Conservation (phyloP, 139 green algal species). For the Micromonas commoda region DNA sequence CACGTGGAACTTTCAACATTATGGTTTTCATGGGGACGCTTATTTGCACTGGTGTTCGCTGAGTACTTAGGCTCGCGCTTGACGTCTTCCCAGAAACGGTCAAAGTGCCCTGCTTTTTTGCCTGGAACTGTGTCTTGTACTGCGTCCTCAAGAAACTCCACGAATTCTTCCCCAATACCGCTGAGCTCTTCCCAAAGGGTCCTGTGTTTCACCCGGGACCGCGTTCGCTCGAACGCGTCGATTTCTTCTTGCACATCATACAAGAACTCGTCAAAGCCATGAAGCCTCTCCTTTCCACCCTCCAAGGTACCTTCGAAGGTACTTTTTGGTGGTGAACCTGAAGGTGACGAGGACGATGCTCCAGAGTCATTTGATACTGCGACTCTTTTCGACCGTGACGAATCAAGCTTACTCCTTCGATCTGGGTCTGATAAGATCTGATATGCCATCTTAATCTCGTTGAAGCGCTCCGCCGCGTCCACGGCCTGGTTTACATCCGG, state of each 20-base stretch:
- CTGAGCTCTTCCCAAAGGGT: conserved; percentile 18
- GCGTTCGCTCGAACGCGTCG: not conserved
- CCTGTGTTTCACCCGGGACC: no score
- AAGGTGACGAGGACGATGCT: not conserved
- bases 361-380: no score
- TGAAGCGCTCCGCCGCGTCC: conserved; percentile 32
- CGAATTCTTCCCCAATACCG: conserved; percentile 12
- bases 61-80: no score
- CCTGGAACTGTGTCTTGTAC: not conserved
- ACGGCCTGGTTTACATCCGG: conserved; percentile 51
- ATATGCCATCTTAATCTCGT: conserved; percentile 33
- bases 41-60: no score
- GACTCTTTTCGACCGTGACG: not conserved
- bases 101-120: not conserved
- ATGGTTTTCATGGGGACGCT: not conserved
- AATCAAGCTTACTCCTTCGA: not conserved
- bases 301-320: no score
- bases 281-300: not conserved
- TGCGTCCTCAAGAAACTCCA: conserved; percentile 14
- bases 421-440: conserved; percentile 19
- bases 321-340: no score
- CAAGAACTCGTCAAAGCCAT: conserved; percentile 22
- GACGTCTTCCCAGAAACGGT: not conserved
- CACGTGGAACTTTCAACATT: not conserved
- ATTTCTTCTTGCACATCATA: conserved; percentile 5